Percentiles rank a stretch among this genome's conserved stretches.
These are phyloP conservation scores for Xanthoconium purpureum DNA, from an alignment of 768 basidiomycete species.

Conservation along the genomic window DNA sequence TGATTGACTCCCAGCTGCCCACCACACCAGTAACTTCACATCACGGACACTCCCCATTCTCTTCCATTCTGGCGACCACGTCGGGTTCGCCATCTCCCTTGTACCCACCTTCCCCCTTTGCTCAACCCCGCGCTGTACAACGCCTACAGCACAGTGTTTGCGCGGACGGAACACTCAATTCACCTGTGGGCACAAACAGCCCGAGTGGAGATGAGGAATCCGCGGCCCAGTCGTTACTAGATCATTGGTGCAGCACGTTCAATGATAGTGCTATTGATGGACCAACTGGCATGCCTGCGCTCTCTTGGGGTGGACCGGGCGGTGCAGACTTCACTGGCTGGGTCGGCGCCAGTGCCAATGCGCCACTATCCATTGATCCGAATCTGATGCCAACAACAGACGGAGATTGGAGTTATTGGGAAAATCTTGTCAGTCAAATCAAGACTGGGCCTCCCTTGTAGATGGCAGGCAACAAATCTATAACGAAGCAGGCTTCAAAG, in stretches of 20 bases:
- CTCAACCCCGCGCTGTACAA: conserved; percentile 52
- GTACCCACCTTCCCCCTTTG: conserved; percentile 29
- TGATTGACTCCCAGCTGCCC: conserved; percentile 37
- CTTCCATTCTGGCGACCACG: conserved; percentile 23
- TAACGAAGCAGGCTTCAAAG: conserved; percentile 10
- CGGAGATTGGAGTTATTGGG: conserved; percentile 81
- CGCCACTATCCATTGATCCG: conserved; percentile 40
- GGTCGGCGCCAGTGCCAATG: conserved; percentile 43
- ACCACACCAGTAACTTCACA: conserved; percentile 9
- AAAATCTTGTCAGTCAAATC: conserved; percentile 62
- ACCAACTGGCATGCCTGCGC: conserved; percentile 40
- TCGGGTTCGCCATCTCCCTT: conserved; percentile 21
- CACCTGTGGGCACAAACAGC: conserved; percentile 66
- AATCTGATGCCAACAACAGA: conserved; percentile 50
- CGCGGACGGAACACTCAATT: conserved; percentile 46
- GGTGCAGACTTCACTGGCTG: conserved; percentile 58
- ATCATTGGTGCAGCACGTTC: conserved; percentile 84
- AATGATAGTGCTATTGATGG: conserved; percentile 61
- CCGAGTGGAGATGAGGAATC: conserved; percentile 71
- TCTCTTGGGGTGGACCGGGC: conserved; percentile 62
- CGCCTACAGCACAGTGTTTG: conserved; percentile 51
- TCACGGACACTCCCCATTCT: conserved; percentile 17
- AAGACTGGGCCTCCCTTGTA: conserved; percentile 37
- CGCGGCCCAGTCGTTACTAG: conserved; percentile 71
- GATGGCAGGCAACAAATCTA: conserved; percentile 5